Evolutionary conservation across 2,329 filamentous ascomycete genomes (phyloP), one percentile per base, ranked within the genome.

Genomic region (Trichoderma sp.): DNA sequence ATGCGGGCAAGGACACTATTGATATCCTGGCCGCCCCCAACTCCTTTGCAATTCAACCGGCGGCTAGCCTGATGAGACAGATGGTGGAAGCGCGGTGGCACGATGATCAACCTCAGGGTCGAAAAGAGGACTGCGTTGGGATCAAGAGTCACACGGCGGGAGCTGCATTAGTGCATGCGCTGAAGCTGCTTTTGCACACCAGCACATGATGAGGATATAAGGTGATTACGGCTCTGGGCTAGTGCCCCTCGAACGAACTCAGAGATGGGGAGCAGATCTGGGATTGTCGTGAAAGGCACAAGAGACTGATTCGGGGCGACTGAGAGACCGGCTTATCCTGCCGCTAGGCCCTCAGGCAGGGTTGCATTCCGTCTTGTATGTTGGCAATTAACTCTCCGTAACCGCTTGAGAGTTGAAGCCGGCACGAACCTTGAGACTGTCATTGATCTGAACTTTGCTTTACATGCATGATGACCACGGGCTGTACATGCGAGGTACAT

Each of bases 61-160:
- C 24, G 30, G 32, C 66, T 51, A 51, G 57, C 57, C 30, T 53
- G 32, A 36, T 57, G 64, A 57, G 28, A 56, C 47, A 39, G 32
- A 26, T 28, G 24, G 57, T 43, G 9, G 30, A 11, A 47, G n/a
- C 61, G 36, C 34, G 14, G 36, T 24, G 24, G 34, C 6, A 58
- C 34, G 32, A 58, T 34, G 57, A 70, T 62, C 24, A 26, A 34
- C 15, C 15, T 51, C 36, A 61, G 66, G 32, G 56, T n/a, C 36
- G 51, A 21, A 11, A 15, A 34, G 53, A 51, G 66, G 21, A 18
- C 34, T 14, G 57, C 32, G 28, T 21, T 21, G 28, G 39, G 30
- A 62, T 43, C 64, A 67, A 39, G 67, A 70, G 67, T 70, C 67
- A 70, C 67, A 62, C 67, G 67, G 67, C 67, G 34, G 57, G n/a